Conservation (phyloP, 2,329 filamentous ascomycete species). For the Byssochlamys sp. region DNA sequence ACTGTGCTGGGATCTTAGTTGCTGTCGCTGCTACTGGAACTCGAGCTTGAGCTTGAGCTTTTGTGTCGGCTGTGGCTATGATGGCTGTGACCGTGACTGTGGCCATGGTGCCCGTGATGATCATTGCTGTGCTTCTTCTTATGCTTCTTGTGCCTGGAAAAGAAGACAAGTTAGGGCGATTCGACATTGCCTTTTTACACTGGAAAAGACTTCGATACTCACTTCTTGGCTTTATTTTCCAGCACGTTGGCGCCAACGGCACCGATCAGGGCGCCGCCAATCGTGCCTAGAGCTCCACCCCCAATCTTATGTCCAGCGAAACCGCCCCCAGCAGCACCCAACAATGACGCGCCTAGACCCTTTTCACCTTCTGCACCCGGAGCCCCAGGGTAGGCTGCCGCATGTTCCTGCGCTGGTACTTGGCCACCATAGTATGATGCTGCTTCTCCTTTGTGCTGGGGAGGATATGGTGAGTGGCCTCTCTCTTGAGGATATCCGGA, state of each 20-base stretch:
- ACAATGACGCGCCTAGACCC: conserved; percentile 26
- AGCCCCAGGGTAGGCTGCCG: conserved; percentile 1
- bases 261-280: conserved; percentile 25
- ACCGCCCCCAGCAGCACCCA: conserved; percentile 30
- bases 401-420: conserved; percentile 7
- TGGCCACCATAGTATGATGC: conserved; percentile 22
- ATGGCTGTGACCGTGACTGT: conserved; percentile 8
- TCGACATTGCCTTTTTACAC: background rate
- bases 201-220: conserved; percentile 3
- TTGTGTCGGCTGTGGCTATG: background rate
- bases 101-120: conserved; percentile 11
- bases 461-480: conserved; percentile 19
- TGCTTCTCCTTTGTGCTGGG: conserved; percentile 19
- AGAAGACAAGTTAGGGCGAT: conserved; percentile 1
- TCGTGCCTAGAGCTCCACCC: conserved; percentile 21
- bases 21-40: background rate
- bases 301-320: conserved; percentile 27
- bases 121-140: conserved; percentile 19
- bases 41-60: background rate
- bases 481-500: conserved; percentile 14
- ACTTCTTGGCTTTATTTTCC: conserved; percentile 18
- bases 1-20: background rate
- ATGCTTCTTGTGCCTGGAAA: conserved; percentile 10
- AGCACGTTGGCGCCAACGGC: conserved; percentile 22
- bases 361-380: conserved; percentile 22